phyloP scores from a whole-genome alignment of 208 protist genomes.

The Leishmania braziliensis region DNA sequence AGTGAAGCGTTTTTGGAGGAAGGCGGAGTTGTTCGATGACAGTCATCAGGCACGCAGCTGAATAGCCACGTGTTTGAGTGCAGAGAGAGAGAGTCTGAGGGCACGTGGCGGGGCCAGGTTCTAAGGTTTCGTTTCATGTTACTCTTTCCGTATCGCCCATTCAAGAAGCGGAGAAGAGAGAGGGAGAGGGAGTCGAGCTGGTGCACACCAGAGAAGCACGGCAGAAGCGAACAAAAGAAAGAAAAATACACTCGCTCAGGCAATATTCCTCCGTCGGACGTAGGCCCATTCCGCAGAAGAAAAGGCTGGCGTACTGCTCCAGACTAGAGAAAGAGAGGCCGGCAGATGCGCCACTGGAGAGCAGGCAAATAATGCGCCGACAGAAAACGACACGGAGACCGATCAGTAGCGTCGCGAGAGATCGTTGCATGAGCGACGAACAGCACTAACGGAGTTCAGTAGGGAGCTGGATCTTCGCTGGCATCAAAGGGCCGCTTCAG shows the following conservation, averaged over 20 bases:
- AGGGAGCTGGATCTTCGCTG: neutral
- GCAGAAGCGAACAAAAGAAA: neutral
- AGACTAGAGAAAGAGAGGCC: neutral
- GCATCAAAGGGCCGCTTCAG: neutral
- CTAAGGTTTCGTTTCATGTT: neutral
- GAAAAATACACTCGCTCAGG: neutral
- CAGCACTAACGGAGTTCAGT: neutral
- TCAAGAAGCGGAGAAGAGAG: neutral
- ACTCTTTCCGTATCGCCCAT: neutral
- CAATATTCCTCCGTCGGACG: neutral
- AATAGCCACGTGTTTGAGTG: neutral
- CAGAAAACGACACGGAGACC: neutral
- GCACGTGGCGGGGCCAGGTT: neutral
- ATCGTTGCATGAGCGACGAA: neutral
- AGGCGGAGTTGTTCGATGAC: neutral
- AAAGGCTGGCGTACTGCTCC: neutral
- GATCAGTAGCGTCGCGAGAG: neutral
- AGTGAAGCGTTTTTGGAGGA: neutral
- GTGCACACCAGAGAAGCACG: neutral
- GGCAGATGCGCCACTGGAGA: no score
- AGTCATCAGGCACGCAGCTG: neutral
- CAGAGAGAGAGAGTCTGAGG: neutral
- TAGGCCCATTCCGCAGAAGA: neutral
- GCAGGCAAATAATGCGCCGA: no score
- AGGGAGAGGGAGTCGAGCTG: no score